Percentiles rank a stretch among this genome's conserved stretches.
phyloP scores from a whole-genome alignment of 495 filamentous ascomycete species.

The Halenospora varia region DNA sequence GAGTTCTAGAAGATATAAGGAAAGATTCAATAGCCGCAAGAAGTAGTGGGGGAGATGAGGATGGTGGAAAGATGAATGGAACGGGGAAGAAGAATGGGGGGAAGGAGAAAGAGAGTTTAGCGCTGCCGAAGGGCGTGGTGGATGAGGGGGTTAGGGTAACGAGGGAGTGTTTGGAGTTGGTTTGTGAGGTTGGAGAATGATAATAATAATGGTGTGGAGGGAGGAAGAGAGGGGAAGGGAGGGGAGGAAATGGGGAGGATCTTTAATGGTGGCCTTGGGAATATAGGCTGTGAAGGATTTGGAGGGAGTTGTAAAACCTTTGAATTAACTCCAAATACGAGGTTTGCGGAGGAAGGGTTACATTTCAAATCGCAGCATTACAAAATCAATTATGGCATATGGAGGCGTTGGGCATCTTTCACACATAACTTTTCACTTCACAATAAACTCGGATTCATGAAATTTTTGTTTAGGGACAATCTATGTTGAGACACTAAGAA shows the following conservation, averaged over 20 bases:
- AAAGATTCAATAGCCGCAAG: constrained; percentile 32
- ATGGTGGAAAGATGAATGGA: constrained; percentile 7
- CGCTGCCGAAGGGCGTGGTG: constrained; percentile 44
- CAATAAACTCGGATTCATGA: neutral
- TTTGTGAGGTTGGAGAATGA: constrained; percentile 38
- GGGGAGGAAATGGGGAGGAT: neutral
- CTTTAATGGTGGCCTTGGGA: neutral
- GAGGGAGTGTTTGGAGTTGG: constrained; percentile 43
- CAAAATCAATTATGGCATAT: neutral
- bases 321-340: no score
- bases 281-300: neutral
- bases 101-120: constrained; percentile 31
- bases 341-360: no score
- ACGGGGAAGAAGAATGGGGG: constrained; percentile 14
- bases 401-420: no score
- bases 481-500: neutral
- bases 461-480: constrained; percentile 1
- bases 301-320: neutral
- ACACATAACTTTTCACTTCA: neutral
- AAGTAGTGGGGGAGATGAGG: constrained; percentile 12
- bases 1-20: constrained; percentile 49
- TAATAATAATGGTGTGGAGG: neutral
- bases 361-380: no score
- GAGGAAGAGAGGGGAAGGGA: neutral
- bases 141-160: constrained; percentile 50